Conservation (phyloP, 495 filamentous ascomycete species). For the Annulohypoxylon stygium region DNA sequence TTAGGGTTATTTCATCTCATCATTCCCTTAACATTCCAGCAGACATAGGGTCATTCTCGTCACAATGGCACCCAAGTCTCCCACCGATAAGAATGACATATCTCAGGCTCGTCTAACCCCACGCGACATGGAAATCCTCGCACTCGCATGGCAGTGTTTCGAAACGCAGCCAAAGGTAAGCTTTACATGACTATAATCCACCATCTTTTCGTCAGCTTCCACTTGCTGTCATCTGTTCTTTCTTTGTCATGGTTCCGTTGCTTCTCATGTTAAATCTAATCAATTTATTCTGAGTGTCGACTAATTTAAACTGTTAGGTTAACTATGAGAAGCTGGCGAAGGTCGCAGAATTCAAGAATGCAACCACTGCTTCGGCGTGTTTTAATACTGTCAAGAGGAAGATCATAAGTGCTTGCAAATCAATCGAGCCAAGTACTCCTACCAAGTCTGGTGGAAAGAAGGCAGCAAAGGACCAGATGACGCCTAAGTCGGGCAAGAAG, state of each 20-base stretch:
- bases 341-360: constrained; percentile 37
- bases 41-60: background rate
- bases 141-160: constrained; percentile 28
- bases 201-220: background rate
- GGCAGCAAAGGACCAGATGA: constrained; percentile 4
- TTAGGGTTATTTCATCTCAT: background rate
- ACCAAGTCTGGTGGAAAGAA: constrained; percentile 23
- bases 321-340: constrained; percentile 39
- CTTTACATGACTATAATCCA: background rate
- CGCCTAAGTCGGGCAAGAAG: constrained; percentile 20
- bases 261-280: background rate
- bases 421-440: background rate
- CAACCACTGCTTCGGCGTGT: constrained; percentile 21
- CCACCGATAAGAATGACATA: background rate
- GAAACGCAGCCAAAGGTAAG: constrained; percentile 30
- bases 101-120: background rate
- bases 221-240: background rate
- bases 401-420: constrained; percentile 6
- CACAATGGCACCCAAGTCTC: constrained; percentile 20
- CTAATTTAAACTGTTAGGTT: constrained; percentile 26
- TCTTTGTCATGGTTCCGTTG: background rate
- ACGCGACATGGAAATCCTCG: constrained; percentile 38
- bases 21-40: background rate
- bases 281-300: background rate
- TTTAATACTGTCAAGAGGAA: constrained; percentile 39